Evolutionary conservation across 352 stramenopile species (phyloP), one percentile per base, ranked within the genome.

Genomic region (Globisporangium recalcitrans): DNA sequence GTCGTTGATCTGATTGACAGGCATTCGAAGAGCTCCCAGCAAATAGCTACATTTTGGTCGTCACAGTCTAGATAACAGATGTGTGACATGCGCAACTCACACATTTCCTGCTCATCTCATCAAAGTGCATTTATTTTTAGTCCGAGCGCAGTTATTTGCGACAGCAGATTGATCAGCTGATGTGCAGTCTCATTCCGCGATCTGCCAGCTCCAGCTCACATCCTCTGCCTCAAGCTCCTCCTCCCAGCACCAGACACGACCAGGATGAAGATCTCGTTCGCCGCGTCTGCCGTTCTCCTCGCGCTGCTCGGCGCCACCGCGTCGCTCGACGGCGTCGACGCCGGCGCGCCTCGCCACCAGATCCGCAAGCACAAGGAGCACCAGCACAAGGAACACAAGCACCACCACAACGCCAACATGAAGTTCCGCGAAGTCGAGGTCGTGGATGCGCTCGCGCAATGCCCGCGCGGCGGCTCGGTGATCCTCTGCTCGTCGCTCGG

Each of bases 401-500:
- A 52, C 44, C 44, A 58, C 24, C 47, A 52, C 32, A 51, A 58
- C 64, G 36, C 54, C 51, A 61, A 77, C 68, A 69, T 71, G 60
- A 83, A 83, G 71, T 86, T 83, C 67, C 72, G 68, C 13, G 72
- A 81, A 22, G 68, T 75, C 54, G 68, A 71, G 16, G 62, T 86
- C 34, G 77, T 86, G 59, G 65, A 51, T 0, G 59, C 75, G 55
- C 76, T 77, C 57, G 72, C 63, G 2, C 63, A 57, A 13, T 86
- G 77, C 62, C 77, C 77, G 36, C 58, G 51, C 9, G 74, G 73
- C 46, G 77, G 74, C 14, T 63, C 67, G 19, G 68, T 82, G 52
- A 64, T 82, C 8, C 36, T 83, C 36, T 85, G 77, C 49, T 54
- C 71, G 52, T 73, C 68, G 38, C 60, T 63, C n/a, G 72, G 65